Evolutionary conservation across 257 asterid species (phyloP), one percentile per base, ranked within the genome.

Genomic region (Solanum neorickii): DNA sequence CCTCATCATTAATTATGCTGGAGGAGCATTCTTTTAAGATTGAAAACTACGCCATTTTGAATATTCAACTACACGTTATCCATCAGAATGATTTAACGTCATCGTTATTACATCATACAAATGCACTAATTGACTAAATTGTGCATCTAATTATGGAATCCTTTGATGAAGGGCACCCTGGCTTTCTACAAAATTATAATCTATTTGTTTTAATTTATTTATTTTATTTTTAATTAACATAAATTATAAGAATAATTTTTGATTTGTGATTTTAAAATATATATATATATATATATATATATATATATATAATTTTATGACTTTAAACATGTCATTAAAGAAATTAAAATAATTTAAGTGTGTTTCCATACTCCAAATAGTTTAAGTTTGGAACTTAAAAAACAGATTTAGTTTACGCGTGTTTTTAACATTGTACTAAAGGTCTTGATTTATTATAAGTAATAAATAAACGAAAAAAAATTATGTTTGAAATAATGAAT

Each of bases 281-380:
- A 31, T 31, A 31, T 31, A 31, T 31, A 31, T 31, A 29, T 29
- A 29, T 31, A 3, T 31, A 31, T 31, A 31, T 31, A 31, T 31
- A 31, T 31, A 3, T 31, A 0, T 31, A 0, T 31, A 2, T 6
- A 16, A 5, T 15, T 1, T 49, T 49, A 1, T 5, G 9, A 0
- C 2, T 49, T 49, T 49, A 49, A 49, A 49, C 60, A 16, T 16
- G 9, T 16, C 9, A 49, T 49, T 49, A 49, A 0, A 18, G 7
- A 56, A 56, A 1, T 56, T 18, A 2, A 18, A 56, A 16, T 56
- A 18, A 18, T 18, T 0, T 56, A 56, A 18, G 11, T 56, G n/a
- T 56, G 65, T 1, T 56, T 56, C 23, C 65, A 7, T 18, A 56
- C 65, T 16, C 2, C 9, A 52, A 52, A 52, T 52, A 52, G 10